These are phyloP conservation scores for Tolypocladium guangdongense DNA, from an alignment of 2,329 filamentous ascomycete species.

Conservation along the genomic window DNA sequence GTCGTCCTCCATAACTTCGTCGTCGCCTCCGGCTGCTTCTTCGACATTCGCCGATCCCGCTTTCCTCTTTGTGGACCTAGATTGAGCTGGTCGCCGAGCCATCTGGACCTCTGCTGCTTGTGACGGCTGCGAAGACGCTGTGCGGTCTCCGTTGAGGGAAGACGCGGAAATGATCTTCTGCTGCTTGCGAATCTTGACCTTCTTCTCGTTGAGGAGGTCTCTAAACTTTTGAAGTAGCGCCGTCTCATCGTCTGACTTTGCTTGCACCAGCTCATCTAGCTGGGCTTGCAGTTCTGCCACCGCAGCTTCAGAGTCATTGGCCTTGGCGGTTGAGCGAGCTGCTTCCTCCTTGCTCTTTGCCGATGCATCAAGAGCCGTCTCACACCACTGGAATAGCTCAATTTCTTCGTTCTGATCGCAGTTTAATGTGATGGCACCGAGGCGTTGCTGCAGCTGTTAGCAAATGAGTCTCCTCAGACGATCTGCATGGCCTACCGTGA, in stretches of 20 bases:
- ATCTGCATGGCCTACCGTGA: conserved; percentile 40
- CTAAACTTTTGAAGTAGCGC: conserved; percentile 59
- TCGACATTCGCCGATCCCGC: conserved; percentile 27
- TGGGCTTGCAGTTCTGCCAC: conserved; percentile 50
- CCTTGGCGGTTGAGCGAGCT: conserved; percentile 28
- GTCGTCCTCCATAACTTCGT: conserved; percentile 39
- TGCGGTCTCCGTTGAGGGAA: conserved; percentile 20
- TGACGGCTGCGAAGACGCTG: conserved; percentile 15
- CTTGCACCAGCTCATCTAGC: conserved; percentile 52
- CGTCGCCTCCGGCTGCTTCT: conserved; percentile 33
- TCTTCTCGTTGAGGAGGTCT: conserved; percentile 66
- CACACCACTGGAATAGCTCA: conserved; percentile 61
- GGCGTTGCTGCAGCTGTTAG: conserved; percentile 44
- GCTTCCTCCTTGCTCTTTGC: conserved; percentile 32
- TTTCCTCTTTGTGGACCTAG: conserved; percentile 41
- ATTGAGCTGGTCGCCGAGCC: conserved; percentile 18
- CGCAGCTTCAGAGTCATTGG: conserved; percentile 39
- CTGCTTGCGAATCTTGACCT: conserved; percentile 67
- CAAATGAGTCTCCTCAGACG: conserved; percentile 1
- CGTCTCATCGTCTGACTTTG: conserved; percentile 57
- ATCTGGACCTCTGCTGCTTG: conserved; percentile 12
- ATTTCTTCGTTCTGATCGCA: conserved; percentile 47
- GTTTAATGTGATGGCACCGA: conserved; percentile 52
- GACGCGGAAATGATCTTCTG: conserved; percentile 45
- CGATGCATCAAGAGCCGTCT: conserved; percentile 40